Evolutionary conservation across 2,329 filamentous ascomycete genomes (phyloP).

Genomic region (Trichocomaceae sp.): DNA sequence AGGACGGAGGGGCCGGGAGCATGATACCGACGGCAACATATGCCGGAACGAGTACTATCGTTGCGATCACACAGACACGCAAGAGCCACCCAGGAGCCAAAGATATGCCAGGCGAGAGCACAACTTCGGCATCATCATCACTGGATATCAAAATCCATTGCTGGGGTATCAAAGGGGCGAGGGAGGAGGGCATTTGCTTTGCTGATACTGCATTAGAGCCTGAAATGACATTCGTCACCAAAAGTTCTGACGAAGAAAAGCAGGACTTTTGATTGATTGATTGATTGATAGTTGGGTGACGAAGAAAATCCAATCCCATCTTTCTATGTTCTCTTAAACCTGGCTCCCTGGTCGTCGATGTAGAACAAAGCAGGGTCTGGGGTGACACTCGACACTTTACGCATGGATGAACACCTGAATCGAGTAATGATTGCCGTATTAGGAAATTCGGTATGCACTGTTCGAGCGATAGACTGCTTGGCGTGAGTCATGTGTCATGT

Average conservation of each 20-base stretch:
- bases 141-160: slow-evolving; percentile 37
- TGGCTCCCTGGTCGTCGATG: background rate
- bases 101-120: slow-evolving; percentile 13
- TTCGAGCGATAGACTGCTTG: background rate
- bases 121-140: background rate
- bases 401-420: background rate
- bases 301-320: background rate
- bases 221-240: slow-evolving; percentile 30
- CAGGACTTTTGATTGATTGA: background rate
- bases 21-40: slow-evolving; percentile 38
- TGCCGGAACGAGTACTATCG: slow-evolving; percentile 43
- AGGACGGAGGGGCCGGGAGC: slow-evolving; percentile 27
- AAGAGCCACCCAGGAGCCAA: slow-evolving; percentile 13
- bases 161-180: slow-evolving; percentile 42
- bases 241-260: background rate
- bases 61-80: slow-evolving; percentile 35
- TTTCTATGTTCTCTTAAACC: background rate
- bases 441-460: slow-evolving; percentile 1
- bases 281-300: background rate
- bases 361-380: background rate
- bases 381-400: background rate
- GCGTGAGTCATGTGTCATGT: slow-evolving; percentile 6
- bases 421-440: background rate
- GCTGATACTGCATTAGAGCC: slow-evolving; percentile 40
- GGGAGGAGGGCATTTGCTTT: slow-evolving; percentile 41